Conservation (phyloP, 225 moss, liverwort and hornwort species). For the Straminergon stramineum region DNA sequence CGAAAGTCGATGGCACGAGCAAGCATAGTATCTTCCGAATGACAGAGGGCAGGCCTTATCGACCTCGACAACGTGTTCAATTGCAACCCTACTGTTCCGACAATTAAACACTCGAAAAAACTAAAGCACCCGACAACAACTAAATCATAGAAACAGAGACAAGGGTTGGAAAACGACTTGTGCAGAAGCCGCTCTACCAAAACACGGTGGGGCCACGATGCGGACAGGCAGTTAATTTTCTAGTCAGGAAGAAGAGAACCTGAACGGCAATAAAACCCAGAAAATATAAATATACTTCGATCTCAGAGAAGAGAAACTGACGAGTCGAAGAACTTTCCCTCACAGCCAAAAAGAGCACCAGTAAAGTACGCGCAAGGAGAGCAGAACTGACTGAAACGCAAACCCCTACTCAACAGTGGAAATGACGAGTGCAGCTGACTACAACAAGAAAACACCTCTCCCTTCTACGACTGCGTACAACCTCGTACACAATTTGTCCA, state of each 20-base stretch:
- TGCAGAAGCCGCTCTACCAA: background rate
- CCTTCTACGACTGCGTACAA: background rate
- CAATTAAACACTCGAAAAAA: background rate
- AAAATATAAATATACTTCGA: background rate
- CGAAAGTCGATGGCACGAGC: constrained; percentile 9
- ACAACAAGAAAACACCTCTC: background rate
- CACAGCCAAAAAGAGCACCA: background rate
- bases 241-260: background rate
- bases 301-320: too few species aligned
- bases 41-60: background rate
- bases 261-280: background rate
- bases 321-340: background rate
- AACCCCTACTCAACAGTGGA: background rate
- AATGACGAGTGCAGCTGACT: background rate
- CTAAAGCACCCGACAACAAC: background rate
- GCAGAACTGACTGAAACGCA: background rate
- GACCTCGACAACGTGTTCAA: background rate
- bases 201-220: background rate
- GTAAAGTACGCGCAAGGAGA: background rate
- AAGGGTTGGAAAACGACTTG: background rate
- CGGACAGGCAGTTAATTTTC: background rate
- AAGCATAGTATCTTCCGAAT: background rate
- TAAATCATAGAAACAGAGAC: background rate
- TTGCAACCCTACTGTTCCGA: background rate
- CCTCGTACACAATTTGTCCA: background rate